These are phyloP conservation scores for Diplodia corticola DNA, from an alignment of 2,329 filamentous ascomycete species.

Conservation along the genomic window DNA sequence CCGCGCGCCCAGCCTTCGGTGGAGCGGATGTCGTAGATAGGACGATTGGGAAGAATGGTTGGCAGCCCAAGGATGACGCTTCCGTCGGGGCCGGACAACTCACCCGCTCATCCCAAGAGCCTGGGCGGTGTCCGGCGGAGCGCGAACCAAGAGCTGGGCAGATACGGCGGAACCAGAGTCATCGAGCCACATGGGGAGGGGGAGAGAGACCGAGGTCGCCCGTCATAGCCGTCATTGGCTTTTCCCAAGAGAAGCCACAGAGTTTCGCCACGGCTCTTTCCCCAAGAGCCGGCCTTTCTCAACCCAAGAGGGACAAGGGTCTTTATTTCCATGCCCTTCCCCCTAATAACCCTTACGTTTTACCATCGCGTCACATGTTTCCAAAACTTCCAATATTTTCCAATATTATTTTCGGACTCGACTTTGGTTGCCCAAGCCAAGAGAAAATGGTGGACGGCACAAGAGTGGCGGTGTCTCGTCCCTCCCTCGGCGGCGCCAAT, in stretches of 20 bases:
- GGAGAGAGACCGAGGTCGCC: neutral
- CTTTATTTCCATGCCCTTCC: neutral
- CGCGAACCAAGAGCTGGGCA: neutral
- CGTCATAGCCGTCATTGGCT: too few species aligned
- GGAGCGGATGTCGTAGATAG: neutral
- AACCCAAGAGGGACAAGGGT: neutral
- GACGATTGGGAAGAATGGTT: neutral
- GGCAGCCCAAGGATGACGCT: neutral
- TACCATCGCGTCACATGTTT: neutral
- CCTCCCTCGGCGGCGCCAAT: constrained; percentile 11
- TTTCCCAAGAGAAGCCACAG: too few species aligned
- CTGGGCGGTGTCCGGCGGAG: neutral
- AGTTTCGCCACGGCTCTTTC: too few species aligned
- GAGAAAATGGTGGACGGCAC: neutral
- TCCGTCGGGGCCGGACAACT: neutral
- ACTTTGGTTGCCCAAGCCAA: neutral
- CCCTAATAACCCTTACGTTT: neutral
- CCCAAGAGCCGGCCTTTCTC: too few species aligned
- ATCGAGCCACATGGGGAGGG: too few species aligned
- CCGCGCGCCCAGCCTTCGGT: neutral
- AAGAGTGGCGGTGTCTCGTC: neutral
- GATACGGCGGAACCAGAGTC: neutral
- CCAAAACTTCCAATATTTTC: too few species aligned
- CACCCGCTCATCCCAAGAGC: neutral
- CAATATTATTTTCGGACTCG: neutral